A percentile compares a stretch with the other conserved stretches of the same genome.
phyloP scores from a whole-genome alignment of 2,329 filamentous ascomycete species.

The Paracamarosporium sp. region DNA sequence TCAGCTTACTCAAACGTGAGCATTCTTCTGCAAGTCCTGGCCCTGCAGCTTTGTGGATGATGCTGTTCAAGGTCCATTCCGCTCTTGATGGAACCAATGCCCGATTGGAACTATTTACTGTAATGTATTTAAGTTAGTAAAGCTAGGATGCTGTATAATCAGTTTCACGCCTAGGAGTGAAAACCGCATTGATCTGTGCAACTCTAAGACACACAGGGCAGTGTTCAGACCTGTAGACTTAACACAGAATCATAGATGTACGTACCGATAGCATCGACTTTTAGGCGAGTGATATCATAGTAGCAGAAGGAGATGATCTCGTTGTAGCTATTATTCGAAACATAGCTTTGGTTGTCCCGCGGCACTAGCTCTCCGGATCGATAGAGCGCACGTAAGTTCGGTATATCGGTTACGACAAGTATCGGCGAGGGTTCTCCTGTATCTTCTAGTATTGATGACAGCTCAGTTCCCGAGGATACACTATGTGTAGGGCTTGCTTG shows the following conservation, averaged over 20 bases:
- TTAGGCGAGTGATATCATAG: slow-evolving; percentile 39
- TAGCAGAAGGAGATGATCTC: slow-evolving; percentile 36
- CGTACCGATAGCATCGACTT: slow-evolving; percentile 38
- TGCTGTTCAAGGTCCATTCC: slow-evolving; percentile 27
- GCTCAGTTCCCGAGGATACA: slow-evolving; percentile 13
- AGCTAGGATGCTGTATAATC: neutral
- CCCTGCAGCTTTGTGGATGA: slow-evolving; percentile 37
- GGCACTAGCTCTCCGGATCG: slow-evolving; percentile 29
- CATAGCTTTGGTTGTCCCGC: slow-evolving; percentile 31
- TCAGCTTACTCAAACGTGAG: slow-evolving; percentile 16
- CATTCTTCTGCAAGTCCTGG: slow-evolving; percentile 31
- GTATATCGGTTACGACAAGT: slow-evolving; percentile 26
- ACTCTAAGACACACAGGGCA: neutral
- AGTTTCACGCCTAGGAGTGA: neutral
- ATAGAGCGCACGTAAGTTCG: slow-evolving; percentile 36
- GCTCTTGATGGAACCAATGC: slow-evolving; percentile 17
- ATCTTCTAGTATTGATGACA: slow-evolving; percentile 13
- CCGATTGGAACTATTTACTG: slow-evolving; percentile 36
- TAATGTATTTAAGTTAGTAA: neutral
- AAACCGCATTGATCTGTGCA: neutral
- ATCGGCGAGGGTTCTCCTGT: slow-evolving; percentile 8
- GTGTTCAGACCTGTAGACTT: neutral
- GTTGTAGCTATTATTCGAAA: slow-evolving; percentile 39
- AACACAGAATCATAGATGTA: neutral
- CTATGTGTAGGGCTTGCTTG: slow-evolving; percentile 15